Evolutionary conservation across 768 basidiomycete genomes (phyloP), one percentile per base, ranked within the genome.

Genomic region (Termitomyces sp.): DNA sequence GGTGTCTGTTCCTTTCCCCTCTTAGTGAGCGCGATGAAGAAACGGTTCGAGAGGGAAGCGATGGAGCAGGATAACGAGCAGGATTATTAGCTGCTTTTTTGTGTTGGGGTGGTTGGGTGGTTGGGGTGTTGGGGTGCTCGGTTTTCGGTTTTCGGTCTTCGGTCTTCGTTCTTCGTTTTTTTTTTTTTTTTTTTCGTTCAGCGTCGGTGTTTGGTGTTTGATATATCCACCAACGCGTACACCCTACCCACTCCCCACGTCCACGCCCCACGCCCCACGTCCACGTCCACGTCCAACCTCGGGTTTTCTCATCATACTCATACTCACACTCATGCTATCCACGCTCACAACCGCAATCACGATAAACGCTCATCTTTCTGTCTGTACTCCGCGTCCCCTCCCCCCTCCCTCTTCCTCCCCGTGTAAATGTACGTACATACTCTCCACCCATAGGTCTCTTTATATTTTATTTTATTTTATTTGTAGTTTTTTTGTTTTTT

Each of bases 1-100:
- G 3, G 24, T 18, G 26, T 9, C 2, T n/a, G n/a, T n/a, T n/a
- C n/a, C n/a, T 4, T 20, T 16, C 6, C 2, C 14, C 53, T 0
- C 12, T 4, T 49, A 90, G 89, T 92, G 81, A 90, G 88, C 66
- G 83, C 86, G 7, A 88, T 92, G 82, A 92, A 92, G 76, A 92
- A 92, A 77, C 84, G 79, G 61, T 78, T 82, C 59, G 89, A 92
- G 70, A 83, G 83, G 65, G 89, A 91, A 66, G 77, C 77, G 26
- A 77, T 82, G 79, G 86, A 88, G 64, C 76, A 80, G 62, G 85
- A 86, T 39, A 53, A 59, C 1, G 61, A 59, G 31, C 51, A 49
- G 41, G 58, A 52, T 1, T 37, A 39, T 39, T 52, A 22, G 34
- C 1, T 14, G 48, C n/a, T 1, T 31, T 13, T 48, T 3, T 31